Conservation (phyloP, 1,284 basidiomycete species). For the Leccinum holopus region DNA sequence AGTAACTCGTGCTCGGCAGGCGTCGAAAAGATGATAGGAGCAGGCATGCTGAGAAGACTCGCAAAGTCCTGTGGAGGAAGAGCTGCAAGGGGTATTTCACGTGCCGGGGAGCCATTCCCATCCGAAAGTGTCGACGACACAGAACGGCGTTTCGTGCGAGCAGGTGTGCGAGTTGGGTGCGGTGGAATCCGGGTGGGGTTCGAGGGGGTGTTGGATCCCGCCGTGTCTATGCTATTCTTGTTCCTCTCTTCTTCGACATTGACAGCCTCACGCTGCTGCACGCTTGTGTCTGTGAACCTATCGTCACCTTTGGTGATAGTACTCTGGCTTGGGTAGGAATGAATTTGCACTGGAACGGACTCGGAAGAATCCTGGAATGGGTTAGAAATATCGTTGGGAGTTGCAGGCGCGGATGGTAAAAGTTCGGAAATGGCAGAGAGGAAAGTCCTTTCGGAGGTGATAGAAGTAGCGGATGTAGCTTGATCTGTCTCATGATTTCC, state of each 20-base stretch:
- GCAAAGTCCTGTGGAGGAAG: conserved; percentile 66
- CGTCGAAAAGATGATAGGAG: conserved; percentile 84
- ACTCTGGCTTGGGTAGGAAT: conserved; percentile 52
- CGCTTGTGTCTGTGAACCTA: conserved; percentile 11
- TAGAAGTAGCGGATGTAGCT: conserved; percentile 41
- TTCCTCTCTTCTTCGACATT: conserved; percentile 43
- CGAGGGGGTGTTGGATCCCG: conserved; percentile 9
- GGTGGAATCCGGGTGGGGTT: conserved; percentile 50
- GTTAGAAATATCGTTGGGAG: conserved; percentile 49
- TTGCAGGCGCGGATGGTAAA: conserved; percentile 53
- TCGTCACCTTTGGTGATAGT: conserved; percentile 39
- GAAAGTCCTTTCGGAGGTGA: conserved; percentile 53
- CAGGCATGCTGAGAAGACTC: conserved; percentile 64
- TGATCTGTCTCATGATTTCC: conserved; percentile 43
- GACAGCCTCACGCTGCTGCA: conserved; percentile 43
- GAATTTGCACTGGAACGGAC: conserved; percentile 34
- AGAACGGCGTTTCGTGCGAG: conserved; percentile 91
- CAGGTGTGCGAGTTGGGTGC: conserved; percentile 80
- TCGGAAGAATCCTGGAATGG: conserved; percentile 36
- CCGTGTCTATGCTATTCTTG: conserved; percentile 5
- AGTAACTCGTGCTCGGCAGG: conserved; percentile 79
- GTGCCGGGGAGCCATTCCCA: conserved; percentile 48
- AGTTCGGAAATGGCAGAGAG: conserved; percentile 54
- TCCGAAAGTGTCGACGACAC: conserved; percentile 81
- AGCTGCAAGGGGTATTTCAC: conserved; percentile 46